Evolutionary conservation across 192 early-diverging fungal genomes (phyloP).

Genomic region (Linderina pennispora): DNA sequence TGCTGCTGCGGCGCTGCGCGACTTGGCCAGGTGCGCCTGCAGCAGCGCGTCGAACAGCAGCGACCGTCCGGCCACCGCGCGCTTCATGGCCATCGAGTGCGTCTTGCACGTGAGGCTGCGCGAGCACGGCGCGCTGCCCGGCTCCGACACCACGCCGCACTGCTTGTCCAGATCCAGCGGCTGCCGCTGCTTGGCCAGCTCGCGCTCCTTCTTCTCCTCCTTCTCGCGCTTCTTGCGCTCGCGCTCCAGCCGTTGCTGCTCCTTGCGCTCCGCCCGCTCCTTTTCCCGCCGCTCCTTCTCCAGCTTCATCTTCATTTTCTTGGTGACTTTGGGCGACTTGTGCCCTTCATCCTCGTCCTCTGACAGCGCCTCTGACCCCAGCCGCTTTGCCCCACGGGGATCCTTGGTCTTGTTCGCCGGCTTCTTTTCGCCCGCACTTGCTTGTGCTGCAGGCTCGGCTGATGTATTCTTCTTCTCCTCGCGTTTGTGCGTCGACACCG

Average conservation of each 20-base stretch:
- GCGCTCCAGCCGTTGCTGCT: conserved; percentile 35
- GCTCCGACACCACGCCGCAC: conserved; percentile 68
- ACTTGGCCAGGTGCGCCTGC: conserved; percentile 70
- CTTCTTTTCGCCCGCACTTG: neutral
- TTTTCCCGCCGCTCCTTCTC: conserved; percentile 39
- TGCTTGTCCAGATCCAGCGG: conserved; percentile 88
- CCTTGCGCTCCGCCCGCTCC: conserved; percentile 24
- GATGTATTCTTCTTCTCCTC: conserved; percentile 10
- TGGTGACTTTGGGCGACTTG: conserved; percentile 20
- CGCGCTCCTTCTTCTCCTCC: conserved; percentile 51
- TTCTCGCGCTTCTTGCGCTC: conserved; percentile 42
- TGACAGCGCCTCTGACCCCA: conserved; percentile 11
- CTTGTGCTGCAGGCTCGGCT: too few relatives aligned
- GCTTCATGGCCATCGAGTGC: conserved; percentile 83
- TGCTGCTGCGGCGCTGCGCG: conserved; percentile 52
- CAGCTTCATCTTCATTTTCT: conserved; percentile 29
- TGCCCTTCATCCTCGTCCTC: conserved; percentile 7
- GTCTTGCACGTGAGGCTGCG: conserved; percentile 95
- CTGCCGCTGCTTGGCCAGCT: conserved; percentile 35
- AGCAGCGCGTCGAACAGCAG: conserved; percentile 76
- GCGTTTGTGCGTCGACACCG: conserved; percentile 27
- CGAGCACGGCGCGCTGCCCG: conserved; percentile 60
- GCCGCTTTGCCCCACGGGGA: conserved; percentile 2
- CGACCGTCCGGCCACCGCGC: conserved; percentile 77
- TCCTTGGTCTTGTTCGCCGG: neutral